phyloP scores from a whole-genome alignment of 345 rosid genomes.

The Odontarrhena argentea region DNA sequence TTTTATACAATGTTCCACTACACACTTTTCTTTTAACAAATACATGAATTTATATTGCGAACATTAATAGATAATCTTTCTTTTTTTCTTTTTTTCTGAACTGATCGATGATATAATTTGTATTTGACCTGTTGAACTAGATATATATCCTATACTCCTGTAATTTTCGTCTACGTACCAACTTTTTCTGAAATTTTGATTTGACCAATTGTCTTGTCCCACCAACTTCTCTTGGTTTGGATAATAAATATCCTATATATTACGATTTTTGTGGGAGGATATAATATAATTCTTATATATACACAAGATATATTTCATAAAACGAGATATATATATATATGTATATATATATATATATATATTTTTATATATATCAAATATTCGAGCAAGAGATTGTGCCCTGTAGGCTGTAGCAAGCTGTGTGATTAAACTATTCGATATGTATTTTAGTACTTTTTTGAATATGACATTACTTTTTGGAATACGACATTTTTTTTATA shows the following conservation, averaged over 20 bases:
- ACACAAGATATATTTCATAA: not conserved
- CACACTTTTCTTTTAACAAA: no score
- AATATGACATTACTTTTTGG: conserved; percentile 15
- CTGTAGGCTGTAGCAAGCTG: not conserved
- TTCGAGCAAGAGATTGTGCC: not conserved
- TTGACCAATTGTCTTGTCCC: conserved; percentile 8
- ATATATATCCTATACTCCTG: not conserved
- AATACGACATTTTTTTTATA: conserved; percentile 27
- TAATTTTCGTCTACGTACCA: conserved; percentile 11
- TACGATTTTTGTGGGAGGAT: not conserved
- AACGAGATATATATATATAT: not conserved
- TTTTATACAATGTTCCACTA: not conserved
- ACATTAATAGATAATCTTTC: not conserved
- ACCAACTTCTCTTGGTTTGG: not conserved
- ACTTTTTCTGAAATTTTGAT: not conserved
- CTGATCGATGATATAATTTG: not conserved
- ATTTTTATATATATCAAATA: not conserved
- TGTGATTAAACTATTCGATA: not conserved
- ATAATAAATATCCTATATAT: not conserved
- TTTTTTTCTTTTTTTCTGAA: no score
- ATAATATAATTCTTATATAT: not conserved
- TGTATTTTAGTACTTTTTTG: not conserved
- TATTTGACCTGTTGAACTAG: not conserved
- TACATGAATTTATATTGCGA: not conserved
- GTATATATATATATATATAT: no score